phyloP scores from a whole-genome alignment of 352 stramenopile species.

The Phytophthora agathidicida region DNA sequence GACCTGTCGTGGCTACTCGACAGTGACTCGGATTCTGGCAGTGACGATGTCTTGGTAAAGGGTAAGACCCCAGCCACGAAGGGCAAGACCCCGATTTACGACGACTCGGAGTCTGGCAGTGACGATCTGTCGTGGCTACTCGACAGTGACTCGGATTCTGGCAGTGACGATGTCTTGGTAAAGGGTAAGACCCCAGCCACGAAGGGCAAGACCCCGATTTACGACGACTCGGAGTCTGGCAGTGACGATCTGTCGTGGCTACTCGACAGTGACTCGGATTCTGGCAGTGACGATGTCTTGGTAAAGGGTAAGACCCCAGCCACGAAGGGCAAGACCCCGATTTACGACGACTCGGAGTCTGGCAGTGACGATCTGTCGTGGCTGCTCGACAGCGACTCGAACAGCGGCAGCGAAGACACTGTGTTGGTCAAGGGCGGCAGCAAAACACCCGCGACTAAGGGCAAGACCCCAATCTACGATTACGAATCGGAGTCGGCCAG shows the following conservation, averaged over 20 bases:
- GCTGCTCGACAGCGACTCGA: slow-evolving; percentile 6
- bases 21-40: background rate
- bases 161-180: background rate
- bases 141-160: background rate
- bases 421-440: slow-evolving; percentile 9
- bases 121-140: slow-evolving; percentile 24
- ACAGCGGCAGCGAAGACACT: slow-evolving; percentile 8
- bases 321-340: slow-evolving; percentile 1
- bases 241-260: background rate
- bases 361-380: slow-evolving; percentile 1
- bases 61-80: slow-evolving; percentile 4
- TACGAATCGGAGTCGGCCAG: too few relatives aligned
- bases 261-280: background rate
- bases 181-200: background rate
- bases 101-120: slow-evolving; percentile 6
- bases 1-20: background rate
- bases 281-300: background rate
- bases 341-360: background rate
- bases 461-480: too few relatives aligned
- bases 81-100: background rate
- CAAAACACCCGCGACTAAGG: too few relatives aligned
- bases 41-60: slow-evolving; percentile 1
- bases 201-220: background rate
- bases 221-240: slow-evolving; percentile 5
- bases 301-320: too few relatives aligned